phyloP scores from a whole-genome alignment of 148 eudicot species.

The Camellia sinensis region DNA sequence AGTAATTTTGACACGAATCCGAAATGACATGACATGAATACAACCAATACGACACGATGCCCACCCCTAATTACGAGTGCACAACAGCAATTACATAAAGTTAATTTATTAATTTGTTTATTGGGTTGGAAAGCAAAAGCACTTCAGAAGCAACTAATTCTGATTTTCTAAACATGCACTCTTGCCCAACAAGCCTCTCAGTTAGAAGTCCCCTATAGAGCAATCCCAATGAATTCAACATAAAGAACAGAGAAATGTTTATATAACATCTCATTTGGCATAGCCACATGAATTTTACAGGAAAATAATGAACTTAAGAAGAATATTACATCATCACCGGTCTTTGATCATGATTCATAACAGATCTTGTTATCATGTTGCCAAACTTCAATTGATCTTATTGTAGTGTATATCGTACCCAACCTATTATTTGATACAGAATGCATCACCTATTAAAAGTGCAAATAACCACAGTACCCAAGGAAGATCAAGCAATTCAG shows the following conservation, averaged over 20 bases:
- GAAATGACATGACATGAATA: too few relatives aligned
- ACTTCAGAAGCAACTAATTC: neutral
- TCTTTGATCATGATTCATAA: neutral
- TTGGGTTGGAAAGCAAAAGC: neutral
- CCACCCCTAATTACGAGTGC: neutral
- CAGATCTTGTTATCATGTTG: neutral
- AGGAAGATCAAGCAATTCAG: neutral
- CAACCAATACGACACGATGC: too few relatives aligned
- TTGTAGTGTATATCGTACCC: neutral
- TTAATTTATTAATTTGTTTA: too few relatives aligned
- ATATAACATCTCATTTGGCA: neutral
- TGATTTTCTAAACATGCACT: neutral
- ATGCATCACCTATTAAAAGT: neutral
- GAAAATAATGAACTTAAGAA: neutral
- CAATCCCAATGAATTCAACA: constrained; percentile 3
- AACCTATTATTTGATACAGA: neutral
- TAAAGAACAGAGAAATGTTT: neutral
- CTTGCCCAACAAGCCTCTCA: neutral
- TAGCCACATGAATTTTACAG: too few relatives aligned
- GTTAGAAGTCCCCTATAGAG: neutral
- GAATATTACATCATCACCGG: neutral
- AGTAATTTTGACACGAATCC: too few relatives aligned
- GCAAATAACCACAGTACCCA: constrained; percentile 1
- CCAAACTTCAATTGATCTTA: neutral
- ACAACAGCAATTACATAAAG: too few relatives aligned